Evolutionary conservation across 2,329 filamentous ascomycete species (phyloP), one percentile per base, ranked within the genome.

Genomic region (Neonectria coccinea): DNA sequence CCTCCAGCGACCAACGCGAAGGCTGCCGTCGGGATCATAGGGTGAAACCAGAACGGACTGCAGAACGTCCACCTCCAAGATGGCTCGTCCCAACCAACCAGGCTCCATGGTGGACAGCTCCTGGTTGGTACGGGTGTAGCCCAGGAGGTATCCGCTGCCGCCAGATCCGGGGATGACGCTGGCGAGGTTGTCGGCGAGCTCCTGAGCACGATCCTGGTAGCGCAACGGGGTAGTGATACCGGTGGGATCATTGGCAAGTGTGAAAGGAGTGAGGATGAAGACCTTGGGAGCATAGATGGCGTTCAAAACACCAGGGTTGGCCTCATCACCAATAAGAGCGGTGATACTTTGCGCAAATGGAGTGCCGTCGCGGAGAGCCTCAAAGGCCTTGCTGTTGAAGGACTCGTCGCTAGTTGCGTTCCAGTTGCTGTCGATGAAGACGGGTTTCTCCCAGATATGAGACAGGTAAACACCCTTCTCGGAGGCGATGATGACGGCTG

Each of bases 361-460:
- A 2, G 7, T 48, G 1, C 67, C 67, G 7, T 70, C 66, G 1
- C 66, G 68, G n/a, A 70, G 63, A 1, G 58, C 65, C 3, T 62
- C 55, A 14, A 67, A 70, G 1, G 52, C 16, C 0, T 36, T 70
- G 0, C 4, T 10, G 14, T 62, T 54, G 41, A 71, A 70, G 1
- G 41, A 44, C 1, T 44, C 64, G 5, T 59, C 62, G 2, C 31
- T 31, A 2, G 64, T 71, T 0, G 44, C 42, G 4, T 20, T 54
- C 9, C 52, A 60, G 11, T 56, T 6, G 0, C 1, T 25, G 29
- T 65, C 54, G 11, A 66, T 65, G 11, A 71, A 71, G 2, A 64
- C 67, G 1, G 69, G 69, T 18, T 42, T 55, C n/a, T 72, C 70
- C 70, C 70, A 72, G 33, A 72, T 72, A 6, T 72, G 70, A 1